Evolutionary conservation across 73 alveolate genomes (phyloP), one percentile per base, ranked within the genome.

Genomic region (Halteria grandinella): DNA sequence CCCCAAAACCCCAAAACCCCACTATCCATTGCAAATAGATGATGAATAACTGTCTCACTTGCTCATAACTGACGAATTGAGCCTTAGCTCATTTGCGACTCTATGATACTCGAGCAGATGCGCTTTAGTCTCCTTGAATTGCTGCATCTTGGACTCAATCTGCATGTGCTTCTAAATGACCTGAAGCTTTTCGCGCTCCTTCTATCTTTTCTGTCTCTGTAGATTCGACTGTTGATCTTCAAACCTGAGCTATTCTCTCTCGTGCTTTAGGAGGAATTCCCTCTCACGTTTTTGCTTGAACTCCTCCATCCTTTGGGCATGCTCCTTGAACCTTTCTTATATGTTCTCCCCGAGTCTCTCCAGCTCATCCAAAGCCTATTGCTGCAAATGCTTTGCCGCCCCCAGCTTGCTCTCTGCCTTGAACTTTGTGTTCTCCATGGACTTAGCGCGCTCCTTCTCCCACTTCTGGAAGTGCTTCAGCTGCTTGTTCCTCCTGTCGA

Each of bases 11-110:
- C n/a, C n/a, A n/a, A n/a, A n/a, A n/a, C n/a, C n/a, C n/a, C n/a
- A n/a, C n/a, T n/a, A n/a, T n/a, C n/a, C n/a, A n/a, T n/a, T n/a
- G n/a, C n/a, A n/a, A n/a, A n/a, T n/a, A n/a, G n/a, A n/a, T n/a
- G n/a, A n/a, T n/a, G n/a, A n/a, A n/a, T n/a, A n/a, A n/a, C n/a
- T n/a, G n/a, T n/a, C n/a, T n/a, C n/a, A n/a, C n/a, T n/a, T n/a
- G n/a, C n/a, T n/a, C n/a, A n/a, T n/a, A n/a, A n/a, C n/a, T n/a
- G n/a, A n/a, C n/a, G n/a, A n/a, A n/a, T n/a, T n/a, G n/a, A 66
- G 53, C 47, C 80, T 66, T 2, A 66, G 34, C 33, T 66, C 80
- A 66, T 66, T 66, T 25, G 80, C 80, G 28, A 66, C 47, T 6
- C 80, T 24, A 25, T 45, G 43, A 37, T 66, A 66, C 29, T 66